Evolutionary conservation across 2,329 filamentous ascomycete genomes (phyloP).

Genomic region (Paraphoma chrysanthemicola): DNA sequence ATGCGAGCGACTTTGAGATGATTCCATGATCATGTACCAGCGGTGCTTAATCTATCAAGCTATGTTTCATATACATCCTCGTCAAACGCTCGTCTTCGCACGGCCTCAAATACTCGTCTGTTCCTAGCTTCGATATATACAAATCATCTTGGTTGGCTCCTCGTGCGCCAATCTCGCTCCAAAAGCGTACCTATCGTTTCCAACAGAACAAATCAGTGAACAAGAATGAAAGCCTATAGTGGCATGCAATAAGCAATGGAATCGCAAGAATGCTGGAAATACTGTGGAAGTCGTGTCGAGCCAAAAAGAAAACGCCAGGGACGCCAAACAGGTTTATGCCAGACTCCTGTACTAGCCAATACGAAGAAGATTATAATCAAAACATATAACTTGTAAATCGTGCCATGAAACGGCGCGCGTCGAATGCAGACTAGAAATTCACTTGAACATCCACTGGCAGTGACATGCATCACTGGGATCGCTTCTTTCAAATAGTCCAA

Average conservation of each 20-base stretch:
- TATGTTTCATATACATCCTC: not conserved
- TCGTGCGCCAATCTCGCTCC: not conserved
- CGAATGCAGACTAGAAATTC: conserved; percentile 8
- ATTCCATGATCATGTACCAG: not conserved
- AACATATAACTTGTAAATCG: not conserved
- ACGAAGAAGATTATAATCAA: not conserved
- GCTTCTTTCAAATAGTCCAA: conserved; percentile 21
- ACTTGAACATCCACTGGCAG: conserved; percentile 50
- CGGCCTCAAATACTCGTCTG: too few species aligned
- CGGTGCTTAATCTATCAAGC: not conserved
- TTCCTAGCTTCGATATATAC: not conserved
- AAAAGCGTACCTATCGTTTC: not conserved
- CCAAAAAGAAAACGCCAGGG: conserved; percentile 1
- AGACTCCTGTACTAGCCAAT: conserved; percentile 1
- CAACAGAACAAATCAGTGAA: not conserved
- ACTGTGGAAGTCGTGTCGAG: not conserved
- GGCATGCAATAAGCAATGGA: not conserved
- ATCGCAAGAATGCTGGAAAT: not conserved
- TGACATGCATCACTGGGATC: conserved; percentile 45
- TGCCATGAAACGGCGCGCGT: not conserved
- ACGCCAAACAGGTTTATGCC: conserved; percentile 14
- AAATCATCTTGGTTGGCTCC: not conserved
- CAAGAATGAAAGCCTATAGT: not conserved
- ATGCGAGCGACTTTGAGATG: not conserved
- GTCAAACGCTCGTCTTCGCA: not conserved